Percentiles rank a stretch among this genome's conserved stretches.
Conservation (phyloP, 1,139 yeast species). For the Kodamaea fungicola region DNA sequence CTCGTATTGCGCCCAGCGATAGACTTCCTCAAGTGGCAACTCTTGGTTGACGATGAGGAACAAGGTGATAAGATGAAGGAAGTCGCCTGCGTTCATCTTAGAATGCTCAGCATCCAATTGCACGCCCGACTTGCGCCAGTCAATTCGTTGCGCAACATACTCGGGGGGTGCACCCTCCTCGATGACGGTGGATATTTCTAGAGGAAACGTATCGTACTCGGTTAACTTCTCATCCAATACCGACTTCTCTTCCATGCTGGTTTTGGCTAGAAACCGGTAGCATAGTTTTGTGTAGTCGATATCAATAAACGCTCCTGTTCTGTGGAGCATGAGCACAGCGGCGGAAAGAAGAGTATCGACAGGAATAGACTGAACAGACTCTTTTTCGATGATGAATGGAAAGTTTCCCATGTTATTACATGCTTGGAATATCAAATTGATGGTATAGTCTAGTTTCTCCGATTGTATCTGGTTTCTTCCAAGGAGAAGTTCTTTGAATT, state of each 20-base stretch:
- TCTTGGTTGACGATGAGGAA: slow-evolving; percentile 17
- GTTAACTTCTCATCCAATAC: slow-evolving; percentile 7
- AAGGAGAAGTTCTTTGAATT: neutral
- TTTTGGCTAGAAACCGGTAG: slow-evolving; percentile 6
- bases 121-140: slow-evolving; percentile 8
- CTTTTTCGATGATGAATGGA: slow-evolving; percentile 4
- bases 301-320: slow-evolving; percentile 4
- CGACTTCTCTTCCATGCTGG: slow-evolving; percentile 1
- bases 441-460: slow-evolving; percentile 1
- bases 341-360: slow-evolving; percentile 4
- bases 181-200: slow-evolving; percentile 1
- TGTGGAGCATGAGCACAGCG: slow-evolving; percentile 3
- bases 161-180: slow-evolving; percentile 2
- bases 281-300: slow-evolving; percentile 7
- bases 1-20: slow-evolving; percentile 35
- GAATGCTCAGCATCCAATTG: slow-evolving; percentile 28
- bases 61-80: slow-evolving; percentile 5
- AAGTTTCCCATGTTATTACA: slow-evolving; percentile 6
- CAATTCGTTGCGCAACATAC: slow-evolving; percentile 3
- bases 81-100: slow-evolving; percentile 27
- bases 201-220: slow-evolving; percentile 5
- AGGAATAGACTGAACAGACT: neutral
- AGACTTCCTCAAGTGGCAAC: slow-evolving; percentile 17
- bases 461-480: neutral
- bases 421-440: slow-evolving; percentile 5